phyloP scores from a whole-genome alignment of 176 grass and related monocot genomes.

The Bonia amplexicaulis region DNA sequence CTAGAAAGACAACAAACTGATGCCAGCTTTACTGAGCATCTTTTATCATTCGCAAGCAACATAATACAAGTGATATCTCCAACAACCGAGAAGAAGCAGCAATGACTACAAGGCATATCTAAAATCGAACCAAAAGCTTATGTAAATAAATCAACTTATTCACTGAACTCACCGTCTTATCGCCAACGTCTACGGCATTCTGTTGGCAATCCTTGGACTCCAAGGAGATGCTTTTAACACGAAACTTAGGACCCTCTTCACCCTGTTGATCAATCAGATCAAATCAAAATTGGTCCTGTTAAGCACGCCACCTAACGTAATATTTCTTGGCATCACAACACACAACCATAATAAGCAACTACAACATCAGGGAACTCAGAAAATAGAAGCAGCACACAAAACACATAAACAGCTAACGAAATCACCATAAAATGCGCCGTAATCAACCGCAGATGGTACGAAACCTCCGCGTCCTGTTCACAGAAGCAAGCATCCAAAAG shows the following conservation, averaged over 20 bases:
- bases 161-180: slow-evolving; percentile 40
- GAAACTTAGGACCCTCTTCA: slow-evolving; percentile 58
- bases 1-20: not conserved
- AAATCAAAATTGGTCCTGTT: not conserved
- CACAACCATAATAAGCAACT: not conserved
- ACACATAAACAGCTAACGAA: not conserved
- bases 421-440: slow-evolving; percentile 47
- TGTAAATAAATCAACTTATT: not conserved
- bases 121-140: not conserved
- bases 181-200: slow-evolving; percentile 12
- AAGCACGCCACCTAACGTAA: not conserved
- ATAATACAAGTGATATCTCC: not conserved
- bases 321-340: not conserved
- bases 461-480: slow-evolving; percentile 7
- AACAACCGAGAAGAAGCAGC: not conserved
- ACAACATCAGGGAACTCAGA: not conserved
- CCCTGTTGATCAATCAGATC: slow-evolving; percentile 38
- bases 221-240: slow-evolving; percentile 11
- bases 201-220: slow-evolving; percentile 20
- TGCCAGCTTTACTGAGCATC: not conserved
- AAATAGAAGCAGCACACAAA: not conserved
- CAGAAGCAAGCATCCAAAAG: not conserved
- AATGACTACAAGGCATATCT: not conserved
- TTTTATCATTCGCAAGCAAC: not conserved
- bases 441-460: not conserved